These are phyloP conservation scores for Populus hybrid DNA, from an alignment of 441 rosid species.

Conservation along the genomic window DNA sequence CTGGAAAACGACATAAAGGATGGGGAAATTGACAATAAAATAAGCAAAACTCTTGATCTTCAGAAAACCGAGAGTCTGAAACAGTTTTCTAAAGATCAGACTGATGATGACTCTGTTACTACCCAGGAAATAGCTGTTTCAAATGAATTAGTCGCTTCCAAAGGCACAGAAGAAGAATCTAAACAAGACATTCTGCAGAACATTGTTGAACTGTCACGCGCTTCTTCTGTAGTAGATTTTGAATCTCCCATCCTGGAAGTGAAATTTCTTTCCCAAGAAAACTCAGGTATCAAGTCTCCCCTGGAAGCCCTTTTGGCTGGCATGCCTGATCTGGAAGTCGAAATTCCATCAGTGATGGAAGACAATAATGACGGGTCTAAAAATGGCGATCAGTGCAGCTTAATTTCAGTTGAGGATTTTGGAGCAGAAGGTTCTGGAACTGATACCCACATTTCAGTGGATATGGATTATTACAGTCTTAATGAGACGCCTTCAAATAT, in stretches of 20 bases:
- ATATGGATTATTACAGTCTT: conserved; percentile 36
- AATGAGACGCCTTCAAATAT: conserved; percentile 22
- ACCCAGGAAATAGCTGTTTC: conserved; percentile 16
- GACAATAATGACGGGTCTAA: conserved; percentile 21
- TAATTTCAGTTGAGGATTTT: conserved; percentile 46
- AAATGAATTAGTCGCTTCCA: conserved; percentile 11
- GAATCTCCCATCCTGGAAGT: conserved; percentile 68
- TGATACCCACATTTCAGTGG: conserved; percentile 29
- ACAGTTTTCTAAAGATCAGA: conserved; percentile 28
- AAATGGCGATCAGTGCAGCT: conserved; percentile 26
- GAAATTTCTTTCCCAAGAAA: conserved; percentile 41
- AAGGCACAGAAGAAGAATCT: conserved; percentile 18
- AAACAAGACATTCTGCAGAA: conserved; percentile 32
- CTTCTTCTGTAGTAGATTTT: conserved; percentile 50
- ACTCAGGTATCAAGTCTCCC: conserved; percentile 27
- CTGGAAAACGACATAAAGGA: conserved; percentile 13
- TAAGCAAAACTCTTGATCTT: conserved; percentile 18
- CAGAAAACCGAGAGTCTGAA: conserved; percentile 18
- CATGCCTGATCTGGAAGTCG: conserved; percentile 19
- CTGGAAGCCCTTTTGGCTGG: conserved; percentile 51
- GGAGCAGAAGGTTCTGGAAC: conserved; percentile 18
- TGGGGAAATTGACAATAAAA: conserved; percentile 23
- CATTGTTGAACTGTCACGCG: conserved; percentile 34
- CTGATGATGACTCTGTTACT: conserved; percentile 15
- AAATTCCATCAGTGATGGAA: conserved; percentile 22